phyloP scores from a whole-genome alignment of 352 stramenopile species.

The Phytophthora pseudosyringae region DNA sequence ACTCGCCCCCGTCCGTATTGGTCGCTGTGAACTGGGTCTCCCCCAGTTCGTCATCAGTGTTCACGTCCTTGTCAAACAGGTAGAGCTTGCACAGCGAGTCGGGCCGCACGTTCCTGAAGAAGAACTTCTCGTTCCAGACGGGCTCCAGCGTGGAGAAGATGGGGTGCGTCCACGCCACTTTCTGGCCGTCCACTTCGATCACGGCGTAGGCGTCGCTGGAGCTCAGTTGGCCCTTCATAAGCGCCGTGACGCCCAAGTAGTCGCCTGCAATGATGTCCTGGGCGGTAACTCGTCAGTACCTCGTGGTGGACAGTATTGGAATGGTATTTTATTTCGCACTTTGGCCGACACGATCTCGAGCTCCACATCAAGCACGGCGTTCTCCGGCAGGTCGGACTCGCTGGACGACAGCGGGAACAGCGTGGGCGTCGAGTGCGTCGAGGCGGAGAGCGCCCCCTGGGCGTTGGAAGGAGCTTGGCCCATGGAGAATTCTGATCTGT shows the following conservation, averaged over 20 bases:
- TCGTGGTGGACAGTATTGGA: not conserved
- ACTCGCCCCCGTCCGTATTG: slow-evolving; percentile 33
- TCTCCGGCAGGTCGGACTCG: slow-evolving; percentile 23
- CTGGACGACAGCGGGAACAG: slow-evolving; percentile 29
- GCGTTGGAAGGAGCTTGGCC: slow-evolving; percentile 33
- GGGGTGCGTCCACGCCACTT: slow-evolving; percentile 45
- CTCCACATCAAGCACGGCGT: slow-evolving; percentile 39
- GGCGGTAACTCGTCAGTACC: not conserved
- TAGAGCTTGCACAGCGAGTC: slow-evolving; percentile 38
- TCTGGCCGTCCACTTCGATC: slow-evolving; percentile 43
- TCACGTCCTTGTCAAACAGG: slow-evolving; percentile 48
- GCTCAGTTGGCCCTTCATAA: slow-evolving; percentile 37
- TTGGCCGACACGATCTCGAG: slow-evolving; percentile 46
- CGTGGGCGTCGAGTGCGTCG: slow-evolving; percentile 7
- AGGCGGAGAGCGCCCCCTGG: not conserved
- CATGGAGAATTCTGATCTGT: slow-evolving; percentile 33
- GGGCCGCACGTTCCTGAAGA: slow-evolving; percentile 38
- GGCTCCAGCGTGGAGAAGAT: slow-evolving; percentile 44
- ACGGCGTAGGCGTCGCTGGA: slow-evolving; percentile 46
- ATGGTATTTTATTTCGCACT: slow-evolving; percentile 20
- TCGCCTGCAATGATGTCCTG: slow-evolving; percentile 41
- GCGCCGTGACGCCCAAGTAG: slow-evolving; percentile 33
- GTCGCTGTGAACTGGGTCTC: slow-evolving; percentile 33
- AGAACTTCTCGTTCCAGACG: slow-evolving; percentile 49
- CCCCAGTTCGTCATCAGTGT: slow-evolving; percentile 40